Evolutionary conservation across 148 eudicot genomes (phyloP), one percentile per base, ranked within the genome.

Genomic region (Nepenthes mirabilis): DNA sequence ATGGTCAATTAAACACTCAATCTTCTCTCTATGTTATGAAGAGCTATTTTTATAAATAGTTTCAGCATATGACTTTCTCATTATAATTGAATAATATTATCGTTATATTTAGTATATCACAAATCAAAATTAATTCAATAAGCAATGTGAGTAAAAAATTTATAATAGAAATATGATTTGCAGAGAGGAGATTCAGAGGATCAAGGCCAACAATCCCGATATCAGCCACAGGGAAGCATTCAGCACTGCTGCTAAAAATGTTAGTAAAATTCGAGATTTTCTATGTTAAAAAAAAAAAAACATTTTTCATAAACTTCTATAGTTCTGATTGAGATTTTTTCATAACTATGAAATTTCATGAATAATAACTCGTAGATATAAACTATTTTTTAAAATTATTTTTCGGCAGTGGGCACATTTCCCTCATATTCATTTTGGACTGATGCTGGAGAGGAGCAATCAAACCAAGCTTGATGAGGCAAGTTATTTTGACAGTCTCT

Each of bases 161-260:
- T 23, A 23, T 23, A 23, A 23, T 23, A 23, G 23, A 23, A 23
- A 23, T 56, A 40, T 62, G 60, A 9, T 59, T 2, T 48, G 13
- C 66, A 87, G 95, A 61, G 97, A 89, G 72, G 97, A 89, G 70
- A 85, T 89, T 55, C 97, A 89, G 62, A 83, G 97, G 86, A 87
- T 87, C 70, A 87, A 87, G 71, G 81, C 95, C 12, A 87, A 80
- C 62, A 87, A 87, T 60, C 95, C 97, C 43, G 87, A 89, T 52
- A 89, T 89, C 65, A 89, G 90, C 68, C 97, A 89, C 66, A 85
- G 93, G 77, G 97, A 89, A 75, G 97, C 97, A 47, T 89, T 89
- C 68, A 89, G 97, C 53, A 83, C 93, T 64, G 96, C 96, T 66
- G 96, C 96, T 34, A 89, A 89, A 74, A 89, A 89, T 81, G 96